phyloP scores from a whole-genome alignment of 2,329 filamentous ascomycete genomes.

The Pseudogymnoascus sp. region DNA sequence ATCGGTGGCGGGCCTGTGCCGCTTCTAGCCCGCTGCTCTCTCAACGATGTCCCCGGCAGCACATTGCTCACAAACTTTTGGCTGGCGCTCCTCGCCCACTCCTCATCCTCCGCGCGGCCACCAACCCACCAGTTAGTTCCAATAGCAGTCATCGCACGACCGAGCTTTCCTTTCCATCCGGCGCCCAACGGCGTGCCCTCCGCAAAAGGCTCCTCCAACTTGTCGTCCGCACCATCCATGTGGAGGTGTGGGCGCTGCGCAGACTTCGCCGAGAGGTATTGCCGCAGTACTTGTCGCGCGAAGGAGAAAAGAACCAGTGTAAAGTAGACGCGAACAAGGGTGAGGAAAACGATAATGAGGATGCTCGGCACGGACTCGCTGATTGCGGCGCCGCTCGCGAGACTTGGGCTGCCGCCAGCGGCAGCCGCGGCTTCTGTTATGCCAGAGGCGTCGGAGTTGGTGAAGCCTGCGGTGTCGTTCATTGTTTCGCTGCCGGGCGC shows the following conservation, averaged over 20 bases:
- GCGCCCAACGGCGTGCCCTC: constrained; percentile 61
- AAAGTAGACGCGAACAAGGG: constrained; percentile 72
- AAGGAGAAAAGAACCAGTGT: constrained; percentile 75
- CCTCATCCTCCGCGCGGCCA: constrained; percentile 48
- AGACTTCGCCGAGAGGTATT: constrained; percentile 44
- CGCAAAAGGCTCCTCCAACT: constrained; percentile 61
- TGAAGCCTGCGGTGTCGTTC: constrained; percentile 56
- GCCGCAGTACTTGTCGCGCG: constrained; percentile 66
- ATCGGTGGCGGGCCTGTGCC: constrained; percentile 31
- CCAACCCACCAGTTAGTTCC: constrained; percentile 77
- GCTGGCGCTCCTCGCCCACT: constrained; percentile 58
- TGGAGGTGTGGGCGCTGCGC: constrained; percentile 25
- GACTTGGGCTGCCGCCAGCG: constrained; percentile 33
- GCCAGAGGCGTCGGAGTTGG: constrained; percentile 41
- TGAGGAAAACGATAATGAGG: constrained; percentile 63
- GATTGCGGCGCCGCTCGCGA: constrained; percentile 57
- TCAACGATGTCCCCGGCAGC: constrained; percentile 31
- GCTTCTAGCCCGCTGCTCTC: constrained; percentile 37
- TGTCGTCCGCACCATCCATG: constrained; percentile 35
- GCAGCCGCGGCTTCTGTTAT: constrained; percentile 31
- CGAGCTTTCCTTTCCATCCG: constrained; percentile 70
- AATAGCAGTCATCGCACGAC: constrained; percentile 67
- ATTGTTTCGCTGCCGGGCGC: constrained; percentile 36
- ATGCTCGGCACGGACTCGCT: constrained; percentile 67
- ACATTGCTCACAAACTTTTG: constrained; percentile 47